A percentile compares a stretch with the other conserved stretches of the same genome.
Evolutionary conservation across 2,329 filamentous ascomycete genomes (phyloP).

Genomic region (Didymella pinodella): DNA sequence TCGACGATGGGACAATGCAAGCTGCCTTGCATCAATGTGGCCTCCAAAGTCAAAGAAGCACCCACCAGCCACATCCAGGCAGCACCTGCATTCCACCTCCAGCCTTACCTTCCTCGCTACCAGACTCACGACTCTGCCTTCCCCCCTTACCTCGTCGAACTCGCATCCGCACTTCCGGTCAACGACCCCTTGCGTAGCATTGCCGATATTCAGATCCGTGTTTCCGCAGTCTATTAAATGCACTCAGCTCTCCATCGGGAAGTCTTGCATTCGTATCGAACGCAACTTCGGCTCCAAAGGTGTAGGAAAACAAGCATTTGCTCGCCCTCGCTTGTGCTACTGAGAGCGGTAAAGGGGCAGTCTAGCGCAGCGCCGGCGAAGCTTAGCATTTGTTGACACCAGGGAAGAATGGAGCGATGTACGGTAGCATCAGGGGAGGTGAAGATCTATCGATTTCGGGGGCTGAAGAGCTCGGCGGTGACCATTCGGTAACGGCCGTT

Average conservation of each 20-base stretch:
- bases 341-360: conserved; percentile 7
- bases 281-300: conserved; percentile 10
- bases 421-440: conserved; percentile 2
- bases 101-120: conserved; percentile 22
- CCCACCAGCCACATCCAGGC: not conserved
- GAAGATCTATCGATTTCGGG: conserved; percentile 6
- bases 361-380: conserved; percentile 11
- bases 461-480: not conserved
- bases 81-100: conserved; percentile 13
- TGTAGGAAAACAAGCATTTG: conserved; percentile 18
- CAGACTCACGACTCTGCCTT: not conserved
- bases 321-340: conserved; percentile 18
- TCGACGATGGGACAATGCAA: not conserved
- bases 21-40: not conserved
- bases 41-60: not conserved
- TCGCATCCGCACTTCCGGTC: conserved; percentile 7
- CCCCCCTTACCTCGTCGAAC: conserved; percentile 6
- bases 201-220: conserved; percentile 2
- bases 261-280: conserved; percentile 8
- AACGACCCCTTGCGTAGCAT: conserved; percentile 4
- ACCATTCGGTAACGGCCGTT: not conserved
- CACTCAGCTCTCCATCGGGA: conserved; percentile 17
- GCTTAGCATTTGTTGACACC: conserved; percentile 13
- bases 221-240: conserved; percentile 8
- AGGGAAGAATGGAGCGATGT: not conserved